Conservation (phyloP, 208 protist species). For the Angomonas desouzai region DNA sequence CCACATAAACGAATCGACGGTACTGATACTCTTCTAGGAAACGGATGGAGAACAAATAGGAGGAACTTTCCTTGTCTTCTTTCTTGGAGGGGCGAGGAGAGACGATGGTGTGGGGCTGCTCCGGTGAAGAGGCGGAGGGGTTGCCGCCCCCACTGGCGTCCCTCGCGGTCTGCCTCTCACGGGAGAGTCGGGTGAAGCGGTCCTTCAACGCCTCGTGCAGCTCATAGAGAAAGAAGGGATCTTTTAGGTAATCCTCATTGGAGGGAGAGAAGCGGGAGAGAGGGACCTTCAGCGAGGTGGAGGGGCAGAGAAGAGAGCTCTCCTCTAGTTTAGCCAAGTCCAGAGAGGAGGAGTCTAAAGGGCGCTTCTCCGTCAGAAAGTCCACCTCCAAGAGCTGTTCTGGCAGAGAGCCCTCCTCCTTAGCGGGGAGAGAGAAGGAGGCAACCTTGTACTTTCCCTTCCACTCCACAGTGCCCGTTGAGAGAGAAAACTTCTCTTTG, state of each 20-base stretch:
- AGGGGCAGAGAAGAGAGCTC: slow-evolving; percentile 16
- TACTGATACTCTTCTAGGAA: slow-evolving; percentile 22
- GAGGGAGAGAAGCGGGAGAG: neutral
- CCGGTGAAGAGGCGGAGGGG: neutral
- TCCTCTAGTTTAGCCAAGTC: neutral
- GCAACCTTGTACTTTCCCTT: slow-evolving; percentile 65
- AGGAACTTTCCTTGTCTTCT: neutral
- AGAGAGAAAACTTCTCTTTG: neutral
- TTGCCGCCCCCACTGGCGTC: neutral
- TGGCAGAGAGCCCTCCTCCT: slow-evolving; percentile 29
- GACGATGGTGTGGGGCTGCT: neutral
- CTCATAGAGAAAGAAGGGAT: slow-evolving; percentile 23
- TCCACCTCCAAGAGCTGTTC: slow-evolving; percentile 19
- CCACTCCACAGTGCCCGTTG: slow-evolving; percentile 32
- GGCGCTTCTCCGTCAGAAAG: slow-evolving; percentile 17
- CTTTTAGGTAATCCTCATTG: slow-evolving; percentile 7
- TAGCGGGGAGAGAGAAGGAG: slow-evolving; percentile 33
- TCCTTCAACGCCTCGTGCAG: slow-evolving; percentile 23
- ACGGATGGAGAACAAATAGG: neutral
- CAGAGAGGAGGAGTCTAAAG: slow-evolving; percentile 8
- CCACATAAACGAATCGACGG: slow-evolving; percentile 20
- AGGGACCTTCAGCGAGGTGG: neutral
- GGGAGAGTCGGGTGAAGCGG: slow-evolving; percentile 1
- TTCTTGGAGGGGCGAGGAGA: slow-evolving; percentile 8
- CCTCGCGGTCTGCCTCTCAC: neutral